These are phyloP conservation scores for Pachysandra terminalis DNA, from an alignment of 164 flowering plant species.

Conservation along the genomic window DNA sequence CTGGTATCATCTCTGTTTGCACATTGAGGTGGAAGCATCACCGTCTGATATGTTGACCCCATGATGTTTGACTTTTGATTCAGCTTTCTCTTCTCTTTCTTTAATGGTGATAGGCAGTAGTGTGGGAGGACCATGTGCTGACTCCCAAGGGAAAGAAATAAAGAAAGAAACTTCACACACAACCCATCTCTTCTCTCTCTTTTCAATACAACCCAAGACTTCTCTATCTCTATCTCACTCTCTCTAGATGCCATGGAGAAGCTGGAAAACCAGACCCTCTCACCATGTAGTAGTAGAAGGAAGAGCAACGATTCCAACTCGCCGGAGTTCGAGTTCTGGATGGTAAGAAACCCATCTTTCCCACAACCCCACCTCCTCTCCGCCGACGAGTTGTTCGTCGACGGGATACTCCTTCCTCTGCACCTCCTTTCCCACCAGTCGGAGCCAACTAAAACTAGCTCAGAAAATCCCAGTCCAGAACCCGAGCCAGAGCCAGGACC, in stretches of 20 bases:
- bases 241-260: slow-evolving; percentile 23
- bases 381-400: slow-evolving; percentile 78
- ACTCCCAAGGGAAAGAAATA: neutral
- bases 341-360: slow-evolving; percentile 54
- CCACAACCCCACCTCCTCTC: slow-evolving; percentile 54
- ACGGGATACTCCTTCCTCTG: slow-evolving; percentile 81
- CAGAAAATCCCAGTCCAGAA: neutral
- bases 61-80: no score
- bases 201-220: slow-evolving; percentile 6
- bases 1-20: no score
- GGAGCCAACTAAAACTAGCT: slow-evolving; percentile 8
- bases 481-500: slow-evolving; percentile 12
- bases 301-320: slow-evolving; percentile 34
- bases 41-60: no score
- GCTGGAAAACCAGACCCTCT: slow-evolving; percentile 11
- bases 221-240: slow-evolving; percentile 28
- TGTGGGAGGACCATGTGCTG: slow-evolving; percentile 13
- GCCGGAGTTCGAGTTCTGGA: slow-evolving; percentile 91
- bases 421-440: slow-evolving; percentile 30
- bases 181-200: slow-evolving; percentile 24
- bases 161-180: neutral
- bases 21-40: no score
- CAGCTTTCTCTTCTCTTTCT: neutral
- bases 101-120: neutral
- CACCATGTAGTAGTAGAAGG: slow-evolving; percentile 31